Evolutionary conservation across 805 yeast species (phyloP).

Genomic region (Candida insectorum): DNA sequence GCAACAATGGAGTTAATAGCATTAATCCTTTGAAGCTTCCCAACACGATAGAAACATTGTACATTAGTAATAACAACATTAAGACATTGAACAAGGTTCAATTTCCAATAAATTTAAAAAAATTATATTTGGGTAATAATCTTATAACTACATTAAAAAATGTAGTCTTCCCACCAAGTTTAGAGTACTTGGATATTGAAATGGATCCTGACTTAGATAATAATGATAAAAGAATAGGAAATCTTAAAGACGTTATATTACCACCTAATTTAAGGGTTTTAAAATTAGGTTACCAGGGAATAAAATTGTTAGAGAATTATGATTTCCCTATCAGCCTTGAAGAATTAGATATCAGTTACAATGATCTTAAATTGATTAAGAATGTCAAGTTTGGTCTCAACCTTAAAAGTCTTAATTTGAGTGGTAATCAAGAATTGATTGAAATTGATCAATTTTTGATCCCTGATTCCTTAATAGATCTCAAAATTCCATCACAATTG

Average conservation of each 20-base stretch:
- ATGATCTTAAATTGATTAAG: conserved; percentile 35
- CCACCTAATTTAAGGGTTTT: conserved; percentile 34
- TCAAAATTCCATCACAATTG: conserved; percentile 32
- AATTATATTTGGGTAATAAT: conserved; percentile 40
- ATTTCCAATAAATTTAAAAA: conserved; percentile 32
- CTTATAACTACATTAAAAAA: conserved; percentile 43
- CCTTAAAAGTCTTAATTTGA: conserved; percentile 32
- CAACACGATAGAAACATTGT: conserved; percentile 34
- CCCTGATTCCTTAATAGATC: conserved; percentile 37
- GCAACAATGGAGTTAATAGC: conserved; percentile 41
- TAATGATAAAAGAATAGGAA: conserved; percentile 39
- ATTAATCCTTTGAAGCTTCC: conserved; percentile 44
- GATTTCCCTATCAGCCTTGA: conserved; percentile 36
- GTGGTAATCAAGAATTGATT: conserved; percentile 40
- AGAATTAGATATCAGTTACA: conserved; percentile 33
- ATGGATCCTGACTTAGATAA: conserved; percentile 41
- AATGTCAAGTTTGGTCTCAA: conserved; percentile 35
- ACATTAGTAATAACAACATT: conserved; percentile 38
- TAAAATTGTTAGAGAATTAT: conserved; percentile 33
- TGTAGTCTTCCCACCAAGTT: conserved; percentile 35
- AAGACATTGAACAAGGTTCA: conserved; percentile 42
- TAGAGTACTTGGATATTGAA: conserved; percentile 39
- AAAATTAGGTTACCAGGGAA: conserved; percentile 37
- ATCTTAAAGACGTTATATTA: conserved; percentile 38
- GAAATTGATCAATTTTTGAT: conserved; percentile 34